These are phyloP conservation scores for Podaxis mareebaensis DNA, from an alignment of 768 basidiomycete genomes.

Conservation along the genomic window DNA sequence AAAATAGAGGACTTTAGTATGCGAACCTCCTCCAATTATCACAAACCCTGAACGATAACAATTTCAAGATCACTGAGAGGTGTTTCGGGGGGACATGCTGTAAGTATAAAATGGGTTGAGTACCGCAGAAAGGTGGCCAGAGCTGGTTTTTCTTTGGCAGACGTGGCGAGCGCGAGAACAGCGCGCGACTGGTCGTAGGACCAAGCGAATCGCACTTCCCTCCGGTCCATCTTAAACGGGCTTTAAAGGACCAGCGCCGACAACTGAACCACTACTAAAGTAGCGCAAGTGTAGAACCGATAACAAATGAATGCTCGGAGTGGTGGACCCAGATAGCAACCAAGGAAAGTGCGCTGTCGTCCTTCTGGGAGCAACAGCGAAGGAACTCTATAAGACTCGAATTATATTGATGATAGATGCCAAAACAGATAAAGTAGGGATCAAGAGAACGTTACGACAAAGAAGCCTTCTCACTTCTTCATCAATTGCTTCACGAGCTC, in stretches of 20 bases:
- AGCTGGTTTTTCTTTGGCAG: background rate
- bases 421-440: background rate
- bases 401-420: background rate
- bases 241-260: no score
- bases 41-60: background rate
- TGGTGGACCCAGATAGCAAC: background rate
- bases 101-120: background rate
- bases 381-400: background rate
- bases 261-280: no score
- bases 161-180: background rate
- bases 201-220: background rate
- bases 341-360: background rate
- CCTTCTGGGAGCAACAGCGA: background rate
- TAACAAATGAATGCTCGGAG: background rate
- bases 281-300: no score
- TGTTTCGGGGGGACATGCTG: background rate
- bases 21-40: background rate
- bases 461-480: background rate
- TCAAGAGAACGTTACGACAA: background rate
- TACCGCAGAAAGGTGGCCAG: background rate
- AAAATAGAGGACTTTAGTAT: background rate
- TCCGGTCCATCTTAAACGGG: no score
- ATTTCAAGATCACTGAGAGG: background rate
- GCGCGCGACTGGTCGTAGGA: background rate
- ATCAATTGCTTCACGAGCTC: conserved; percentile 47